Percentiles rank a stretch among this genome's conserved stretches.
Conservation (phyloP, 2,329 filamentous ascomycete genomes). For the Ophiostoma perfectum region DNA sequence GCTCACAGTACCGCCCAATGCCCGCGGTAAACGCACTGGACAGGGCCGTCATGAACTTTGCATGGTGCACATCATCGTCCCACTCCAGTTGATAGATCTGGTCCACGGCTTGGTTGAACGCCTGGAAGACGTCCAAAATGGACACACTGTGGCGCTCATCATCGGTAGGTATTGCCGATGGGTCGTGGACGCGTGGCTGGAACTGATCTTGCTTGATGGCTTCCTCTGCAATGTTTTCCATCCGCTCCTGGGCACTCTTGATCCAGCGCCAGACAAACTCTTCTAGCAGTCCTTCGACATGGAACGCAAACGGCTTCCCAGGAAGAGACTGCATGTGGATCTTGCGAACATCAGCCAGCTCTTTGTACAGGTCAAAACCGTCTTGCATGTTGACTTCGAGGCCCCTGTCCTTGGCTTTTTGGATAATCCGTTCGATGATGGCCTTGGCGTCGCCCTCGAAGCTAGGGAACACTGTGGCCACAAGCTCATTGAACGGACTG, state of each 20-base stretch:
- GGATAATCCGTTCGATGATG: conserved; percentile 74
- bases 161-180: conserved; percentile 60
- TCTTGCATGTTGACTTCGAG: conserved; percentile 82
- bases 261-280: conserved; percentile 98
- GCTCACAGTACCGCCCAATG: conserved; percentile 83
- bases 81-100: conserved; percentile 82
- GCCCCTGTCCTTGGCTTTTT: conserved; percentile 61
- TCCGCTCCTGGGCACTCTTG: conserved; percentile 67
- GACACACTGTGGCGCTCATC: conserved; percentile 88
- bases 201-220: conserved; percentile 90
- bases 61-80: conserved; percentile 89
- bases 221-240: conserved; percentile 79
- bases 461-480: conserved; percentile 78
- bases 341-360: conserved; percentile 75
- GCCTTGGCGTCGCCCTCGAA: conserved; percentile 87
- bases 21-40: conserved; percentile 79
- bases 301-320: conserved; percentile 71
- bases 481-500: conserved; percentile 61
- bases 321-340: conserved; percentile 75
- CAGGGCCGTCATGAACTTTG: conserved; percentile 93
- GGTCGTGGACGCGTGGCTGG: conserved; percentile 52
- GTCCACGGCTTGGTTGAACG: conserved; percentile 88
- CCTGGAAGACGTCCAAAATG: conserved; percentile 85
- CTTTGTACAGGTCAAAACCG: conserved; percentile 88
- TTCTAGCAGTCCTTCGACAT: conserved; percentile 77